phyloP scores from a whole-genome alignment of 176 grass and related monocot genomes.

The Musa troglodytarum region DNA sequence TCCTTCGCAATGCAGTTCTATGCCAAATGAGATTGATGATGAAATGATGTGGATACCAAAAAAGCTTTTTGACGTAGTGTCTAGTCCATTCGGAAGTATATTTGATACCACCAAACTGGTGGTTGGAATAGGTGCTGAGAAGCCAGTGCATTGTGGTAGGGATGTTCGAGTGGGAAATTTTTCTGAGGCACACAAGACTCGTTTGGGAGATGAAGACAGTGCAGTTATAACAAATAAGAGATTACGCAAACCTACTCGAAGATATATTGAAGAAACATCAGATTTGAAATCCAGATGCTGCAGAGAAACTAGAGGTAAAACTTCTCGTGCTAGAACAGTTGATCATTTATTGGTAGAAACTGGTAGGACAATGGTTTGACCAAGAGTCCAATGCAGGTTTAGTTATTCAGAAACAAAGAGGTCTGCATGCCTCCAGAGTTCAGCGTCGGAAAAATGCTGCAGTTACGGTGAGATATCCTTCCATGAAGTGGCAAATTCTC shows the following conservation, averaged over 20 bases:
- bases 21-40: constrained; percentile 1
- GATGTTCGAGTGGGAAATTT: background rate
- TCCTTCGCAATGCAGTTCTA: background rate
- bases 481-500: background rate
- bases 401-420: constrained; percentile 5
- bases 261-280: constrained; percentile 23
- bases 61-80: constrained; percentile 1
- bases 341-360: background rate
- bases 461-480: constrained; percentile 1
- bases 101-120: constrained; percentile 2
- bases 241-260: constrained; percentile 10
- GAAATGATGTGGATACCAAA: constrained; percentile 14
- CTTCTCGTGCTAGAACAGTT: background rate
- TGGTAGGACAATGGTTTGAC: background rate
- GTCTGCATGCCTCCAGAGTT: background rate
- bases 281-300: constrained; percentile 17
- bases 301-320: constrained; percentile 4
- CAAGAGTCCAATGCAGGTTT: background rate
- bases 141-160: background rate
- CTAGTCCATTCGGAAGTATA: constrained; percentile 10
- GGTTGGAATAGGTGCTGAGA: background rate
- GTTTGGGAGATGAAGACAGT: constrained; percentile 7
- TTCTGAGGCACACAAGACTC: background rate
- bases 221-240: constrained; percentile 12
- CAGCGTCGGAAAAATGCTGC: background rate